A percentile compares a stretch with the other conserved stretches of the same genome.
Conservation (phyloP, 2,329 filamentous ascomycete genomes). For the Colletotrichum filicis region DNA sequence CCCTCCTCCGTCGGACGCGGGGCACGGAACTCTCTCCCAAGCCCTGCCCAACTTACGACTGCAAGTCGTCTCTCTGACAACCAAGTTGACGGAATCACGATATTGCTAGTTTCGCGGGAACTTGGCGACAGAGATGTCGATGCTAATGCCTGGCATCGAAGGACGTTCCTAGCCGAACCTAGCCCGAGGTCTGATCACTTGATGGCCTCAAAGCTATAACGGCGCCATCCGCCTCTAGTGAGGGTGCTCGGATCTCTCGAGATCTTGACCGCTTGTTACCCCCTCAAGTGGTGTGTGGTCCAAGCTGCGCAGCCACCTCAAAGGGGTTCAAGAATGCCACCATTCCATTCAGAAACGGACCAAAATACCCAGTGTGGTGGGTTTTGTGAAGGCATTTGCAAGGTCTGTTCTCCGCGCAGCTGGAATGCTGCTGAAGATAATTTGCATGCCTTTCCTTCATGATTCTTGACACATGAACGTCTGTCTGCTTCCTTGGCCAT, state of each 20-base stretch:
- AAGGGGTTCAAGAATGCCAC: background rate
- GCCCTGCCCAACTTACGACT: background rate
- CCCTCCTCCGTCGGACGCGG: constrained; percentile 7
- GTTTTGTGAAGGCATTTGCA: background rate
- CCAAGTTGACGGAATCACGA: background rate
- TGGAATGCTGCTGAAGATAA: constrained; percentile 5
- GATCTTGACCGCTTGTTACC: constrained; percentile 30
- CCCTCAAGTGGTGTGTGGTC: background rate
- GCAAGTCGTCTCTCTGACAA: background rate
- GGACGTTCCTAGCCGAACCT: background rate
- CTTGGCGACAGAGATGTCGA: background rate
- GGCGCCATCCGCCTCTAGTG: constrained; percentile 23
- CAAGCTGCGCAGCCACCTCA: background rate
- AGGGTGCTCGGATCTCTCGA: constrained; percentile 20
- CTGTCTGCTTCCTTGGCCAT: constrained; percentile 7
- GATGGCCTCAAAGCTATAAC: constrained; percentile 14
- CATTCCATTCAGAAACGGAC: background rate
- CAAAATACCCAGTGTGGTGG: background rate
- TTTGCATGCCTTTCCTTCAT: background rate
- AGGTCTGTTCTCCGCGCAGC: background rate
- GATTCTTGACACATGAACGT: background rate
- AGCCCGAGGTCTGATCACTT: background rate
- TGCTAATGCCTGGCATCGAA: background rate
- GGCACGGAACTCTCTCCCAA: background rate
- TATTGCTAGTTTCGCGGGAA: no score